Evolutionary conservation across 2,329 filamentous ascomycete genomes (phyloP), one percentile per base, ranked within the genome.

Genomic region (Pyrenochaeta sp.): DNA sequence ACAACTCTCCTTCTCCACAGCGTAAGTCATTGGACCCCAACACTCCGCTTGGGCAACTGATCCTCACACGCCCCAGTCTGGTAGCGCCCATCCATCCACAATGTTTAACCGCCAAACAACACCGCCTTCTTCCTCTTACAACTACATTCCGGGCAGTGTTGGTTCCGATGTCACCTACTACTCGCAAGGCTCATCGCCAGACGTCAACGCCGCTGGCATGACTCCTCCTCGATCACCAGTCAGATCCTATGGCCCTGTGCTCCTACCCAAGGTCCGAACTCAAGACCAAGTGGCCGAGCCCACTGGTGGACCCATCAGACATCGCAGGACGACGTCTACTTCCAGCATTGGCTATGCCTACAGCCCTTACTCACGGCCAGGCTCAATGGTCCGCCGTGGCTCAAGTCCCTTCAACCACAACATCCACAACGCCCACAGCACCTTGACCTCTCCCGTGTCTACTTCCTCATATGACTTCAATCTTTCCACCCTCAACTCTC

Each of bases 251-350:
- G 91, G 91, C 46, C 91, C 91, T 45, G 81, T 91, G 43, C 81
- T 96, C 54, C 82, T 96, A 29, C 92, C 92, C 69, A 95, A 92
- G 83, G 93, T 96, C 78, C 86, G 92, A 56, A 86, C 86, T 35
- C 92, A 95, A 77, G 92, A 96, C 77, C 90, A 94, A 77, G 83
- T 88, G 57, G 85, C 92, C 57, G 86, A 88, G 61, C 84, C 84
- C 35, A 79, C 80, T 35, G 79, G 81, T 45, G 72, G 76, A 23
- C 72, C 73, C 49, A 86, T 89, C 76, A 84, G 87, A 67, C 80
- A 83, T 71, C 80, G 81, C 63, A 78, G 80, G 66, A 79, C 81
- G 56, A 85, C 81, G 80, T 84, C 73, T 74, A 82, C 67, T 77
- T 83, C 67, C 46, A 74, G 68, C 56, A 62, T 69, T 51, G 67